Conservation (phyloP, 768 basidiomycete species). For the Tricholomella constricta region DNA sequence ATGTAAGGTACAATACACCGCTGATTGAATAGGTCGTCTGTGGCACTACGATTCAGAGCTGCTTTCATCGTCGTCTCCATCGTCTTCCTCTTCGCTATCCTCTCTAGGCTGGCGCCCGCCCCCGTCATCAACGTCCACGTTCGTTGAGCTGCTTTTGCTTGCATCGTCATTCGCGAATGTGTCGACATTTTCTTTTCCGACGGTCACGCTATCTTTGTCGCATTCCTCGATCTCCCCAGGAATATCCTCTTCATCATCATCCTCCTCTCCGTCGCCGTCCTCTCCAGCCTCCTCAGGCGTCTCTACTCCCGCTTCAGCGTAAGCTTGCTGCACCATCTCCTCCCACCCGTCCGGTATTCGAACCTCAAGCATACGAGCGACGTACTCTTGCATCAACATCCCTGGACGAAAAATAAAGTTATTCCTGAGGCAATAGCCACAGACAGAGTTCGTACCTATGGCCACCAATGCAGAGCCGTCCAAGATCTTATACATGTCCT, state of each 20-base stretch:
- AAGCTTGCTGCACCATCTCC: conserved; percentile 28
- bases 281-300: conserved; percentile 15
- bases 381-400: conserved; percentile 69
- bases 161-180: background rate
- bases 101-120: background rate
- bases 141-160: background rate
- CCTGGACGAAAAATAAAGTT: conserved; percentile 32
- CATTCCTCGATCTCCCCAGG: no score
- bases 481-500: conserved; percentile 76
- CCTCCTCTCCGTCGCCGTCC: conserved; percentile 9
- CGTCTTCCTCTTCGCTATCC: background rate
- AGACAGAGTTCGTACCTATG: conserved; percentile 48
- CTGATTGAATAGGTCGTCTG: background rate
- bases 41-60: no score
- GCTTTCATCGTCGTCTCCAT: conserved; percentile 1
- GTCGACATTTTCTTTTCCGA: background rate
- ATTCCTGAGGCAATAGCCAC: background rate
- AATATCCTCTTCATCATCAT: conserved; percentile 13
- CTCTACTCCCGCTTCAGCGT: conserved; percentile 10
- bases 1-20: background rate
- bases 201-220: no score
- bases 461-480: conserved; percentile 76
- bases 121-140: conserved; percentile 12
- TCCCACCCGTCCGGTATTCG: conserved; percentile 50
- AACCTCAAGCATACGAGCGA: conserved; percentile 44